phyloP scores from a whole-genome alignment of 345 rosid genomes.

The Brassica nigra region DNA sequence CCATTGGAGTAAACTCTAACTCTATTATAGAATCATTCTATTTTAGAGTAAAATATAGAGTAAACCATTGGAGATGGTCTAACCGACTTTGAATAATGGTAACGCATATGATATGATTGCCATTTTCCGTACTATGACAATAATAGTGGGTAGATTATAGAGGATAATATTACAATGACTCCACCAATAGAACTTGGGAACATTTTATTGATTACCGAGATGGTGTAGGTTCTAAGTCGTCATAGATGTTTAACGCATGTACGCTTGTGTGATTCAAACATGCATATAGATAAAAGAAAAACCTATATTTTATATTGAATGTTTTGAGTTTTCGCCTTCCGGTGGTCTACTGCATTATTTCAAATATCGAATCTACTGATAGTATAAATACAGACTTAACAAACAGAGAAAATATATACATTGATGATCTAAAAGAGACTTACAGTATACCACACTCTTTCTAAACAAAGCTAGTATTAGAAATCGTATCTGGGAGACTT shows the following conservation, averaged over 20 bases:
- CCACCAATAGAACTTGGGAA: neutral
- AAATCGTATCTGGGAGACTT: neutral
- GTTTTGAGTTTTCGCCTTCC: neutral
- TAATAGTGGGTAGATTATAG: neutral
- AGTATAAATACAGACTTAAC: neutral
- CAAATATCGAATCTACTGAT: neutral
- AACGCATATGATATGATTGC: neutral
- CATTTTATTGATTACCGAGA: neutral
- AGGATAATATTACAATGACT: neutral
- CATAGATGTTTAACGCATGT: neutral
- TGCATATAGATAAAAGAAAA: neutral
- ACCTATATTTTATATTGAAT: neutral
- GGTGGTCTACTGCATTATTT: neutral
- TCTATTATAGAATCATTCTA: too few relatives aligned
- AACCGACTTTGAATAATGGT: neutral
- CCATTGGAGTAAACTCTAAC: too few relatives aligned
- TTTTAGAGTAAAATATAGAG: too few relatives aligned
- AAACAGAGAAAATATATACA: neutral
- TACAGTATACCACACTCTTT: neutral
- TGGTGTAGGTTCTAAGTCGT: neutral
- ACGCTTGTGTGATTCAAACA: neutral
- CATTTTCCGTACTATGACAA: neutral
- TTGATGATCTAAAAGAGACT: neutral
- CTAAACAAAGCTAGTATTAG: neutral
- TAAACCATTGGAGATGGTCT: too few relatives aligned